Base-by-base conservation (phyloP, 345 rosid genomes). In the Citrus sp. region DNA sequence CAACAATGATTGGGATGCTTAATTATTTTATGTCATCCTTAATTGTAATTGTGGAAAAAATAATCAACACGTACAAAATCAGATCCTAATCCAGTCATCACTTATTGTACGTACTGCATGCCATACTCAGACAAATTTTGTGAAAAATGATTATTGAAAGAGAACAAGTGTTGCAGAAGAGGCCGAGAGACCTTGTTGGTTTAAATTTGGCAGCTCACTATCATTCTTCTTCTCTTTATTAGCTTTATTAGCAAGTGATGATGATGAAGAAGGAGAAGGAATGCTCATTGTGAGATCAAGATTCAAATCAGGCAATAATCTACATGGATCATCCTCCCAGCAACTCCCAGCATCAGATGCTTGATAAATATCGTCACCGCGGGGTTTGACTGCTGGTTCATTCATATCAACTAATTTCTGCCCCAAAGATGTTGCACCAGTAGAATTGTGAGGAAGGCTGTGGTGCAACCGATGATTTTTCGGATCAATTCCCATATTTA, bases 401-500 rank as follows among this genome's bases (percentile, higher is more conserved):
- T 27, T 37, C 13, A 5, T 16, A n/a, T 32, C 24, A 16, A 7
- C 51, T 18, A 65, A 9, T 32, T 77, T 77, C n/a, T 18, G 16
- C 21, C 59, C 77, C n/a, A 85, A 73, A 24, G 87, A 72, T 25
- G 78, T 74, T 38, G 76, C 80, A 71, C 80, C 81, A 9, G 75
- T 42, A 22, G 82, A 77, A 46, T 59, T 64, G 56, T 75, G 77
- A 54, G 78, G 82, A 56, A 81, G 78, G 72, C 35, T 65, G 9
- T 77, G 86, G 68, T 70, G 74, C 40, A 91, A 74, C 27, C 89
- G 88, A 68, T 91, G 97, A 79, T 94, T 92, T 27, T 90, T 87
- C 35, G 98, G 97, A 81, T 94, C 95, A 46, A 94, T 85, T 59
- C 98, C 97, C 94, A 87, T 84, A 54, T 83, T 89, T 6, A 87